Conservation (phyloP, 306 rosid genomes). For the Quercus aquifolioides region DNA sequence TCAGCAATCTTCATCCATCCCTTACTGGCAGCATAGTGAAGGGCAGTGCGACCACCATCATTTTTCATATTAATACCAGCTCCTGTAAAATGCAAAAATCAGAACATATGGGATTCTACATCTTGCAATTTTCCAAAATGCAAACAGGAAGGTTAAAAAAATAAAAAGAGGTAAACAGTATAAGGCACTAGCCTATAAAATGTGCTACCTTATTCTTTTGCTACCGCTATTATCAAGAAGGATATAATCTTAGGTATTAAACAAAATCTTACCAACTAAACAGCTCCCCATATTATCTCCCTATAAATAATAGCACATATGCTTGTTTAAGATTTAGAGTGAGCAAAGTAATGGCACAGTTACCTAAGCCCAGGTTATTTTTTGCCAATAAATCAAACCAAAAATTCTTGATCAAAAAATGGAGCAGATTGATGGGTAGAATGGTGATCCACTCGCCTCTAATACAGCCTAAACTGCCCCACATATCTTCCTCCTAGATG, state of each 20-base stretch:
- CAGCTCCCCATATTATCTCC: background rate
- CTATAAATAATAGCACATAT: background rate
- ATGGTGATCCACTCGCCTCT: background rate
- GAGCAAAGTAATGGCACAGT: background rate
- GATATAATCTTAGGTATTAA: background rate
- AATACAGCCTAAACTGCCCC: background rate
- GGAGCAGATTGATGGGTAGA: background rate
- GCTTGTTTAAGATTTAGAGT: background rate
- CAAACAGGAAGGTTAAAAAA: constrained; percentile 3
- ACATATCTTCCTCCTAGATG: background rate
- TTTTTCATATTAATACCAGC: constrained; percentile 78
- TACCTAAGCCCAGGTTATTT: background rate
- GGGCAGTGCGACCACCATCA: constrained; percentile 78
- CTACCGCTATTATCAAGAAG: background rate
- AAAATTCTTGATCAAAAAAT: background rate
- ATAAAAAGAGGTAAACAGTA: background rate
- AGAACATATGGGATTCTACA: constrained; percentile 9
- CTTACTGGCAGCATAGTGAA: constrained; percentile 94
- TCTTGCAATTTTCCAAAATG: background rate
- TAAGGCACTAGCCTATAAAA: background rate
- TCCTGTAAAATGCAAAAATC: constrained; percentile 42
- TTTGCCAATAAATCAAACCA: background rate
- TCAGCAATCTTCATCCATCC: constrained; percentile 81
- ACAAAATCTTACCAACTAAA: background rate
- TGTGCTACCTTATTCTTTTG: background rate